Conservation (phyloP, 2,329 filamentous ascomycete genomes). For the Myriosclerotinia duriaeana region DNA sequence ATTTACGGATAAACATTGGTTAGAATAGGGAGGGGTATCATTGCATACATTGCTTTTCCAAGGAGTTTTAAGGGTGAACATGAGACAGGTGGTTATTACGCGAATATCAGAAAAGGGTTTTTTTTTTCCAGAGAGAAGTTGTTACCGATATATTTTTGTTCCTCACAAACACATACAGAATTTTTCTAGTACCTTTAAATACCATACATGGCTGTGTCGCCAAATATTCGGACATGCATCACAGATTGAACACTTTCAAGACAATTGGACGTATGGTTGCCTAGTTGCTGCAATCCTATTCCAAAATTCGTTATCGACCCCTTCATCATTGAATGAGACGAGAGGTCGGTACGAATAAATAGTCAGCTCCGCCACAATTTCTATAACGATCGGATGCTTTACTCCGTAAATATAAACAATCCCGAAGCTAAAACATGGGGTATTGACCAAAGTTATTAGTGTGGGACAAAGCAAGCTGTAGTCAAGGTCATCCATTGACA, state of each 20-base stretch:
- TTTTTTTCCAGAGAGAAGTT: no score
- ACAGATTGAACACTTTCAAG: no score
- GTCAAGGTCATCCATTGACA: neutral
- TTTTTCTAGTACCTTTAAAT: no score
- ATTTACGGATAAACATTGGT: constrained; percentile 2
- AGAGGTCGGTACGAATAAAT: neutral
- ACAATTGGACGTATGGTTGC: no score
- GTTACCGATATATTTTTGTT: neutral
- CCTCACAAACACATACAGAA: no score
- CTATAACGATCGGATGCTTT: no score
- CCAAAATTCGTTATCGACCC: neutral
- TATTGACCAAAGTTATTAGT: neutral
- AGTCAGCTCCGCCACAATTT: neutral
- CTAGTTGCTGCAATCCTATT: no score
- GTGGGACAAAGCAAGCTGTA: neutral
- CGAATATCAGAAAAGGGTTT: neutral
- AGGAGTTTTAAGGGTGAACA: constrained; percentile 13
- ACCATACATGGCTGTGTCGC: no score
- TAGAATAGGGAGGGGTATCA: constrained; percentile 14
- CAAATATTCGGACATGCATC: no score
- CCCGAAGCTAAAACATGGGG: neutral
- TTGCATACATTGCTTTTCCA: constrained; percentile 6
- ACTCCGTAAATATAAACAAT: neutral
- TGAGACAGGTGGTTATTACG: neutral
- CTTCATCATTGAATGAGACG: neutral